phyloP scores from a whole-genome alignment of 352 stramenopile genomes.

The Pythium periplocum region DNA sequence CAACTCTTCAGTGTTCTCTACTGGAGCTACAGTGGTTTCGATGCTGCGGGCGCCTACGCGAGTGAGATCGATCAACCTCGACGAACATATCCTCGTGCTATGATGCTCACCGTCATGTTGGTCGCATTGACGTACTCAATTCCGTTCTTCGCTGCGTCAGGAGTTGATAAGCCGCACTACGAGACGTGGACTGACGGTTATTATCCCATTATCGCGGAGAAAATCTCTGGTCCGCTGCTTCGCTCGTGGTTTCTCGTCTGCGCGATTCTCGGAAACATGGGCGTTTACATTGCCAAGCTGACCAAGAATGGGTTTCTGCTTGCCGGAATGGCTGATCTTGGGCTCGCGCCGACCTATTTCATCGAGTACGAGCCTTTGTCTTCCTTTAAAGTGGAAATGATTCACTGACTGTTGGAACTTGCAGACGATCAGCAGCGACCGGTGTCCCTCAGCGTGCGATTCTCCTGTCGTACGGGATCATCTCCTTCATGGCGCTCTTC shows the following conservation, averaged over 20 bases:
- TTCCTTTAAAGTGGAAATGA: no score
- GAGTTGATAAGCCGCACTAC: conserved; percentile 78
- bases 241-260: conserved; percentile 88
- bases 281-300: conserved; percentile 94
- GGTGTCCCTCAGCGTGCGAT: conserved; percentile 56
- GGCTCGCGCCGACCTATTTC: conserved; percentile 85
- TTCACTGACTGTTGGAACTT: neutral
- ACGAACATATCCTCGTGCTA: conserved; percentile 80
- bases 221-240: conserved; percentile 84
- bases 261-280: conserved; percentile 88
- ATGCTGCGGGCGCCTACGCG: conserved; percentile 89
- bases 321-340: conserved; percentile 81
- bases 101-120: conserved; percentile 81
- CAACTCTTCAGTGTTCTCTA: conserved; percentile 93
- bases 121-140: conserved; percentile 87
- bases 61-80: conserved; percentile 87
- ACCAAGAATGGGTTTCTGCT: conserved; percentile 92
- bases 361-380: conserved; percentile 53
- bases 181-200: conserved; percentile 89
- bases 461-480: conserved; percentile 83
- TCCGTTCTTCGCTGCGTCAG: conserved; percentile 86
- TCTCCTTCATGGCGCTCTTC: conserved; percentile 85
- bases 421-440: conserved; percentile 43
- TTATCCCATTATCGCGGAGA: conserved; percentile 82
- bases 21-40: conserved; percentile 96